A percentile compares a stretch with the other conserved stretches of the same genome.
Evolutionary conservation across 2,329 filamentous ascomycete genomes (phyloP).

Genomic region (Paecilomyces formosus): DNA sequence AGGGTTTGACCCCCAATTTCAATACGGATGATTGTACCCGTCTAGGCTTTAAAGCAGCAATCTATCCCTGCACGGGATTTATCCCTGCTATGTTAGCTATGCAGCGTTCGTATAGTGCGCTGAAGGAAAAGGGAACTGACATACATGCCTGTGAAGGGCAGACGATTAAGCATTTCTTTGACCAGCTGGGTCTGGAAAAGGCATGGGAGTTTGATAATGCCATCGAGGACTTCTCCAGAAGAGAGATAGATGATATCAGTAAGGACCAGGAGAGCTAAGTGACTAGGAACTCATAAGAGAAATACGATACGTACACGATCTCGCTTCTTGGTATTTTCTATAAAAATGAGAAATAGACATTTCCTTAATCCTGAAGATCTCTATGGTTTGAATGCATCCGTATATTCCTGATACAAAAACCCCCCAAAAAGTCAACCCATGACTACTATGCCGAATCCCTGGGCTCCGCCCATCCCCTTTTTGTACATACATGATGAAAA

Average conservation of each 20-base stretch:
- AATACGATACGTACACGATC: too few relatives aligned
- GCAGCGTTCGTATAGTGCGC: slow-evolving; percentile 2
- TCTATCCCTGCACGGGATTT: slow-evolving; percentile 5
- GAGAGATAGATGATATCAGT: neutral
- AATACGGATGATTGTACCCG: slow-evolving; percentile 3
- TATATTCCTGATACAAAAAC: neutral
- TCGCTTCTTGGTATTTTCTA: too few relatives aligned
- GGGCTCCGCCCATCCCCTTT: neutral
- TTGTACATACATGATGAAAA: neutral
- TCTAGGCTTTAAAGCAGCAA: slow-evolving; percentile 4
- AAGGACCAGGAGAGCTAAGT: neutral
- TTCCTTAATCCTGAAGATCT: too few relatives aligned
- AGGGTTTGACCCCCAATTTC: slow-evolving; percentile 4
- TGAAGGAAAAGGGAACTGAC: slow-evolving; percentile 3
- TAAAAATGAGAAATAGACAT: too few relatives aligned
- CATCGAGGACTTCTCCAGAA: neutral
- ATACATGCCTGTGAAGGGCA: slow-evolving; percentile 3
- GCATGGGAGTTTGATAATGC: slow-evolving; percentile 3
- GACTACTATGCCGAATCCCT: neutral
- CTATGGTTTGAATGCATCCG: too few relatives aligned
- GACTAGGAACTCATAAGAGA: too few relatives aligned
- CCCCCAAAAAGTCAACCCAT: neutral
- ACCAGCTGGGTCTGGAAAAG: slow-evolving; percentile 2
- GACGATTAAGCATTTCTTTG: slow-evolving; percentile 4
- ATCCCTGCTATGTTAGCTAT: slow-evolving; percentile 5